A percentile compares a stretch with the other conserved stretches of the same genome.
These are phyloP conservation scores for Catharanthus roseus DNA, from an alignment of 257 asterid species.

Conservation along the genomic window DNA sequence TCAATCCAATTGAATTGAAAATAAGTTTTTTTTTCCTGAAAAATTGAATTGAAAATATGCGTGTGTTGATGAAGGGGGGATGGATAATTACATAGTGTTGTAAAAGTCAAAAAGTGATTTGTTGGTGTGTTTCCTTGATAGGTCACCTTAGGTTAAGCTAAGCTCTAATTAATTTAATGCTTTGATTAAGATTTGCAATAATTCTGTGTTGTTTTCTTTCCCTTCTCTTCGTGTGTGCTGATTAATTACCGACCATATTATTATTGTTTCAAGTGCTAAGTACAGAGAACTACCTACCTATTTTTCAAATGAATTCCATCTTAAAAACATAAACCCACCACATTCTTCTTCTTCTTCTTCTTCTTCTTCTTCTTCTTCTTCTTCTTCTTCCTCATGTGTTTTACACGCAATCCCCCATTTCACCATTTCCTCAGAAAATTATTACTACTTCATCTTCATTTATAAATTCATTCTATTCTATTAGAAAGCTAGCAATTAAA, in stretches of 20 bases:
- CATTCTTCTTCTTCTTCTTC: too few relatives aligned
- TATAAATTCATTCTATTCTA: too few relatives aligned
- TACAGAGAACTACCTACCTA: conserved; percentile 35
- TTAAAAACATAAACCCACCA: too few relatives aligned
- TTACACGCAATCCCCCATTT: background rate
- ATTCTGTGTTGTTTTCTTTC: background rate
- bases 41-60: background rate
- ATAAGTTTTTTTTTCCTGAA: too few relatives aligned
- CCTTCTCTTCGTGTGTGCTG: too few relatives aligned
- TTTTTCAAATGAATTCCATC: too few relatives aligned
- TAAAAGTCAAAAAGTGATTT: conserved; percentile 44
- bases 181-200: conserved; percentile 13
- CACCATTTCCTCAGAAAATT: too few relatives aligned
- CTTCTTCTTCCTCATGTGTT: background rate
- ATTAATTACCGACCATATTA: conserved; percentile 57
- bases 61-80: conserved; percentile 19
- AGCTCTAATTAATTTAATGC: too few relatives aligned
- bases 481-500: too few relatives aligned
- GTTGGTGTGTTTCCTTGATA: conserved; percentile 31
- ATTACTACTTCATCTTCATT: too few relatives aligned
- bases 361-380: too few relatives aligned
- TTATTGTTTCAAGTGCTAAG: conserved; percentile 21
- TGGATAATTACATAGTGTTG: conserved; percentile 17
- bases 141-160: conserved; percentile 6
- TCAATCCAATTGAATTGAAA: too few relatives aligned